Base-by-base conservation (phyloP, 2,329 filamentous ascomycete species). In the Aspergillus candidus region DNA sequence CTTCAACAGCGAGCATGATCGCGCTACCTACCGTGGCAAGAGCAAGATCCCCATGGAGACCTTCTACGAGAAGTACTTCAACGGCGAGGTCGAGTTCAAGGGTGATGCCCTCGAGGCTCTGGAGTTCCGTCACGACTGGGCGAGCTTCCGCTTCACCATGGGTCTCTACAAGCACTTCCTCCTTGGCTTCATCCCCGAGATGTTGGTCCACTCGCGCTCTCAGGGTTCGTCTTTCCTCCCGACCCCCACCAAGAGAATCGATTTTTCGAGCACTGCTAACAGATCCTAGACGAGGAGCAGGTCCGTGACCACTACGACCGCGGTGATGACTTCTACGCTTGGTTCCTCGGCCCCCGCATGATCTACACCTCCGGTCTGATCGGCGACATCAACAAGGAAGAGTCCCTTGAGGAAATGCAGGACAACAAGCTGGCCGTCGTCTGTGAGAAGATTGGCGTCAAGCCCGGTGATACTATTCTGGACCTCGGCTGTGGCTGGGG, bases 401-500 rank as follows among this genome's bases (percentile, higher is more conserved):
- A 97, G 73, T 80, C 82, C 30, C 84, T 98, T 18, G 93, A 98
- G 72, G 78, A 97, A 72, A 80, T 97, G 36, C 93, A 97, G 75
- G 91, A 97, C 71, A 97, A 97, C 80, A 97, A 98, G 74, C 75
- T 97, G 59, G 84, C 86, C 54, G 77, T 94, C 57, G 91, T 98
- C 40, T 97, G 91, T 70, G 89, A 97, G 72, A 97, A 97, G 80
- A 90, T 96, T 55, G 84, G 76, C 37, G 76, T 97, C 48, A 77
- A 93, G 73, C 71, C 82, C 55, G 88, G 84, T 57, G 90, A 97
- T 66, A 79, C 71, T 43, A 73, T 97, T 70, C 84, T 97, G 47
- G 93, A 97, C 62, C 94, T 98, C 62, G 93, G 93, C 64, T 97
- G 91, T 66, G 93, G 93, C 58, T 98, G 93, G 93, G 93, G 93